Base-by-base conservation (phyloP, 2,329 filamentous ascomycete species). In the Fusarium acutatum region DNA sequence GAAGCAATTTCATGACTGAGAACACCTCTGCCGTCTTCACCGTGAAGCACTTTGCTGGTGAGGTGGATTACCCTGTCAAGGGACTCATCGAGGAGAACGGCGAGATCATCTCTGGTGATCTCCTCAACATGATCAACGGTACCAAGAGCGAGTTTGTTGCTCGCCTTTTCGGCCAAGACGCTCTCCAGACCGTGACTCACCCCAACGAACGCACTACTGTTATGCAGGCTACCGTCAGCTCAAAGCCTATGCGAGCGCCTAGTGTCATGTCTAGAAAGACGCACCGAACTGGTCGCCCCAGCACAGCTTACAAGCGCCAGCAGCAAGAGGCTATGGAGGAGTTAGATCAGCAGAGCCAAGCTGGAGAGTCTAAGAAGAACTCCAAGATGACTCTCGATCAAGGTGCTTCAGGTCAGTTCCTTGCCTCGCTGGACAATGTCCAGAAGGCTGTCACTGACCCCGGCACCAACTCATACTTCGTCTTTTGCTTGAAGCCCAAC, bases 401-500 rank as follows among this genome's bases (percentile, higher is more conserved):
- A 81, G 96, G 96, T 53, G 96, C 96, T 22, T 94, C 96, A 1
- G 95, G 93, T 5, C 96, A 99, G 81, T 99, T 97, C 83, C 85
- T 99, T 28, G 91, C 93, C 2, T 93, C 95, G 0, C 86, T 99
- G 32, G 94, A 97, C 74, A 97, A 96, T 67, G 94, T 99, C 64
- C 97, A 92, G 66, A 95, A 96, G 77, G 95, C 94, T 5, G 86
- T 99, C 49, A 93, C 91, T 6, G 91, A 93, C 6, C 89, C 92
- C 8, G 94, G 95, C 79, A 93, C 95, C 17, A 99, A 99, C 79
- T 90, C 93, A 2, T 99, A 99, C 83, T 98, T 98, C 77, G 90
- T 99, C 49, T 98, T 99, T 83, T 99, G 96, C 79, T 84, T 99
- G 72, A 99, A 99, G 83, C 96, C 96, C 28, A 99, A 99, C 77